phyloP scores from a whole-genome alignment of 148 eudicot species.

The Nepenthes mirabilis region DNA sequence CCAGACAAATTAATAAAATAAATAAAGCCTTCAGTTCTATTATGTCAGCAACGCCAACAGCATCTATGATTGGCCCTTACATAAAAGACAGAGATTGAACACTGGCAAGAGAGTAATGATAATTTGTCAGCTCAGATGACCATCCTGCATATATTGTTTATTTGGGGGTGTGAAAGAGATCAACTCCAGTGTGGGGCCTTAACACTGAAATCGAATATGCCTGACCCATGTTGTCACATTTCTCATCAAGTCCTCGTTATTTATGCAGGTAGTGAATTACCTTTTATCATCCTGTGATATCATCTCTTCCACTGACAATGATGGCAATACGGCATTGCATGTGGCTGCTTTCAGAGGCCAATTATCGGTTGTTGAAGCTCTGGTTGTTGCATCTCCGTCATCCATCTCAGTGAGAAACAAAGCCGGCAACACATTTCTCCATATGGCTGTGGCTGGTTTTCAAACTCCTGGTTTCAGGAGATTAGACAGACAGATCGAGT shows the following conservation, averaged over 20 bases:
- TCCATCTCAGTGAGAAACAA: slow-evolving; percentile 41
- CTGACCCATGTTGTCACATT: too few species aligned
- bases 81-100: too few species aligned
- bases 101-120: too few species aligned
- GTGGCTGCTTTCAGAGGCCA: slow-evolving; percentile 84
- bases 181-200: too few species aligned
- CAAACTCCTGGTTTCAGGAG: slow-evolving; percentile 63
- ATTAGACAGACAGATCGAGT: slow-evolving; percentile 67
- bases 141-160: too few species aligned
- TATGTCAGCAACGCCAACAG: too few species aligned
- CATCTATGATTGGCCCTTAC: too few species aligned
- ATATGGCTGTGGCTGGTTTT: slow-evolving; percentile 65
- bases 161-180: too few species aligned
- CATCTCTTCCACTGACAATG: slow-evolving; percentile 53
- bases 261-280: slow-evolving; percentile 56
- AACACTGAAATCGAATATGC: too few species aligned
- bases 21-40: too few species aligned
- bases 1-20: too few species aligned
- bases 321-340: slow-evolving; percentile 87
- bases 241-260: not conserved
- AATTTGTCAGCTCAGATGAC: too few species aligned
- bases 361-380: slow-evolving; percentile 48
- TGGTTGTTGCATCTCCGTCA: slow-evolving; percentile 54
- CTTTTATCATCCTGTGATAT: slow-evolving; percentile 46
- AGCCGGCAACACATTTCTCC: slow-evolving; percentile 74